phyloP scores from a whole-genome alignment of 2,329 filamentous ascomycete genomes.

The Cladophialophora yegresii region DNA sequence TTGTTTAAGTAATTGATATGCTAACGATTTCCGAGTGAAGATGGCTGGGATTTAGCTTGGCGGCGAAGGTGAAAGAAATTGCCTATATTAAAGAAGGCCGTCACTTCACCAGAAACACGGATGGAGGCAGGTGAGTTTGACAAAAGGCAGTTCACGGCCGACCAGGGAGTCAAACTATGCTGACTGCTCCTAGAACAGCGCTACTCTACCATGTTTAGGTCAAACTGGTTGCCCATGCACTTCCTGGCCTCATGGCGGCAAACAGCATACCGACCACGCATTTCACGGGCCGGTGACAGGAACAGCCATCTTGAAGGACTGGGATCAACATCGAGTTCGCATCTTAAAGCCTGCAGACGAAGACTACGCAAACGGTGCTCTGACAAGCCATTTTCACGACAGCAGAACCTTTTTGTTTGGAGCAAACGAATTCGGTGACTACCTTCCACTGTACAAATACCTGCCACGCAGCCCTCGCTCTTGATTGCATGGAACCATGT shows the following conservation, averaged over 20 bases:
- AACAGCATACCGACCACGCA: background rate
- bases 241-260: background rate
- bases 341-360: background rate
- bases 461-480: background rate
- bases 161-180: background rate
- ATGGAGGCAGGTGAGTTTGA: background rate
- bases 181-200: background rate
- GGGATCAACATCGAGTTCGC: background rate
- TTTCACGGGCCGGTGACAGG: background rate
- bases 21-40: background rate
- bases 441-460: background rate
- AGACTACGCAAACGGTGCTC: background rate
- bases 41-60: background rate
- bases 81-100: background rate
- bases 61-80: background rate
- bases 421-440: background rate
- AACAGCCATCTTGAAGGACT: background rate
- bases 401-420: background rate
- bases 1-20: background rate
- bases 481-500: background rate
- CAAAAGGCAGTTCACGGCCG: background rate
- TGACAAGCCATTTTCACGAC: background rate
- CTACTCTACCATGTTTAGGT: background rate
- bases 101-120: too few relatives aligned
- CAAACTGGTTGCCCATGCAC: background rate